Base-by-base conservation (phyloP, 208 protist genomes). In the Crithidia fasciculata region DNA sequence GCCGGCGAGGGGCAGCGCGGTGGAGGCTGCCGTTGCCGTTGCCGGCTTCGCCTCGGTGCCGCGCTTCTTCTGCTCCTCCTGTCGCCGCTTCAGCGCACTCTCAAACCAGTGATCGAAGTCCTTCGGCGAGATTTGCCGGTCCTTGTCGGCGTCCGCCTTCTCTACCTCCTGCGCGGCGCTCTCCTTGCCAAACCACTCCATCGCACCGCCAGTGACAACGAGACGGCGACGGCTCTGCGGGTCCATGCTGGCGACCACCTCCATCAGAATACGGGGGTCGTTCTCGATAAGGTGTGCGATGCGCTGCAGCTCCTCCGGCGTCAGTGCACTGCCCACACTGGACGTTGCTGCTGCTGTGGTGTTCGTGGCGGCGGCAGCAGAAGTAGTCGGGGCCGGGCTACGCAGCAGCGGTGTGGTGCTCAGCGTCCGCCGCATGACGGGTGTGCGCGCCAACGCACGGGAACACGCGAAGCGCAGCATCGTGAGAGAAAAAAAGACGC, bases 91-190 rank as follows among this genome's bases (percentile, higher is more conserved):
- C 73, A 95, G 74, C 13, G 93, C 93, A 18, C 72, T 88, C 62
- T 91, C 86, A 66, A 97, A 90, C 93, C 93, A 97, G 78, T 94
- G 87, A 61, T 97, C 90, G 83, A 97, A 95, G 67, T 97, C 93
- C 59, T 97, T 97, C 5, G 93, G 90, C 9, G 89, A 95, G 19
- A 97, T 94, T 40, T 77, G 63, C 5, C 81, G 74, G 74, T 97
- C 93, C 63, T 95, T 88, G 78, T 97, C 93, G 3, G 70, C 80
- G 64, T 94, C 93, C 3, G 90, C 93, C 53, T 85, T 85, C 64
- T 91, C 82, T 61, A 97, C 83, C 76, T 97, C 93, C 13, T 78
- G 69, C 36, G 80, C 85, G 9, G 86, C 93, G 72, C 81, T 95
- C 50, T 97, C 93, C 66, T 91, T 92, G 9, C 93, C 93, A 74